These are phyloP conservation scores for Citrullus mucosospermus DNA, from an alignment of 306 rosid species.

Conservation along the genomic window DNA sequence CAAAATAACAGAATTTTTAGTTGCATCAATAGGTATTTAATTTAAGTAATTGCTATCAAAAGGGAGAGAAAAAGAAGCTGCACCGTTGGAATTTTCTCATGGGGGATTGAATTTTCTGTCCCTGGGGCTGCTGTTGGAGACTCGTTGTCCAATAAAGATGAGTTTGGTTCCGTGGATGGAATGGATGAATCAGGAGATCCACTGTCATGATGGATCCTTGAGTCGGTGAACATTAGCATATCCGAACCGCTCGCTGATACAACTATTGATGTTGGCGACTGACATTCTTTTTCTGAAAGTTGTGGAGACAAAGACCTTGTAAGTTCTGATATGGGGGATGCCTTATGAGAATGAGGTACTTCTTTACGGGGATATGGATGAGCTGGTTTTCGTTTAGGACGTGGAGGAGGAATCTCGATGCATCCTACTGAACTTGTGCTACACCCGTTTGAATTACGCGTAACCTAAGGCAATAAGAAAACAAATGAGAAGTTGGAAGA, in stretches of 20 bases:
- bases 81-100: conserved; percentile 36
- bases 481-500: not conserved
- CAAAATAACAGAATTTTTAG: conserved; percentile 9
- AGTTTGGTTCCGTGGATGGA: conserved; percentile 23
- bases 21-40: not conserved
- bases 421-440: conserved; percentile 24
- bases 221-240: conserved; percentile 30
- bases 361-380: conserved; percentile 86
- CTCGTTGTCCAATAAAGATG: conserved; percentile 21
- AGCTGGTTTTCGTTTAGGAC: conserved; percentile 73
- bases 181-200: conserved; percentile 43
- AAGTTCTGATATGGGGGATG: conserved; percentile 19
- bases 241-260: conserved; percentile 38
- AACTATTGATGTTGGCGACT: conserved; percentile 53
- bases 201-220: conserved; percentile 32
- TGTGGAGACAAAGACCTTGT: conserved; percentile 36
- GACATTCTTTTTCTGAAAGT: conserved; percentile 42
- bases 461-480: conserved; percentile 25
- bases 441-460: conserved; percentile 31
- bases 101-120: conserved; percentile 13
- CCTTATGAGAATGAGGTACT: conserved; percentile 21
- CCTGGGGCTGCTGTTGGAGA: conserved; percentile 18
- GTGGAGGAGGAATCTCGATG: conserved; percentile 78
- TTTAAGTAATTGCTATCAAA: conserved; percentile 3
- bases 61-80: conserved; percentile 8